These are phyloP conservation scores for Geosmithia putterillii DNA, from an alignment of 2,329 filamentous ascomycete genomes.

Conservation along the genomic window DNA sequence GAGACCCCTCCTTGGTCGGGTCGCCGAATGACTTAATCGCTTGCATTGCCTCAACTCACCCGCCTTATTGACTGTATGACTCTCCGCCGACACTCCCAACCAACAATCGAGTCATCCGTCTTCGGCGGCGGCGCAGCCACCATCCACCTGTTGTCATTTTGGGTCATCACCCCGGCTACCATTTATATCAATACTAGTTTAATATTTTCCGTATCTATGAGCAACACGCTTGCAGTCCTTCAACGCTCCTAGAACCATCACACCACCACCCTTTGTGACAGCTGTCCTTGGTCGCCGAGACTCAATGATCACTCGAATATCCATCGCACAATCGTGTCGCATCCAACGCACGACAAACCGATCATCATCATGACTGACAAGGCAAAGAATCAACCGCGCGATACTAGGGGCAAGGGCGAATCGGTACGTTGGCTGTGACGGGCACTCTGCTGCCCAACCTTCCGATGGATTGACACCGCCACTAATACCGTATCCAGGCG, in stretches of 20 bases:
- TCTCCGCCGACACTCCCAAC: no score
- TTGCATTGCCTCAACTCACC: no score
- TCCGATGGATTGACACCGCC: background rate
- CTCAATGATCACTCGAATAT: conserved; percentile 16
- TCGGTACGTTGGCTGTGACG: conserved; percentile 39
- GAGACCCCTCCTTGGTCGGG: no score
- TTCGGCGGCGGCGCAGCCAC: no score
- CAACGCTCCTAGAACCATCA: background rate
- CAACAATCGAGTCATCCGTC: no score
- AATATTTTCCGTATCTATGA: background rate
- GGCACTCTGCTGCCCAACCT: no score
- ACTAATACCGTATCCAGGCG: conserved; percentile 32
- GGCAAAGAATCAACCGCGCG: conserved; percentile 53
- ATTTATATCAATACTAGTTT: background rate
- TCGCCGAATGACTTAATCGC: no score
- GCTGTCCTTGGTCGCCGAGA: background rate
- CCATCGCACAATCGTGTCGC: conserved; percentile 6
- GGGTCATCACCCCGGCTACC: background rate
- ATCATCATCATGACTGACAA: conserved; percentile 36
- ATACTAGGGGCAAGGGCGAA: conserved; percentile 70
- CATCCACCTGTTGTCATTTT: background rate
- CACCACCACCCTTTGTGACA: background rate
- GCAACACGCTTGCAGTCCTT: no score
- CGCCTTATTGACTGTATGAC: no score
- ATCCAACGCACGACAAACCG: conserved; percentile 1